Evolutionary conservation across 306 rosid genomes (phyloP).

Genomic region (Prunus mira): DNA sequence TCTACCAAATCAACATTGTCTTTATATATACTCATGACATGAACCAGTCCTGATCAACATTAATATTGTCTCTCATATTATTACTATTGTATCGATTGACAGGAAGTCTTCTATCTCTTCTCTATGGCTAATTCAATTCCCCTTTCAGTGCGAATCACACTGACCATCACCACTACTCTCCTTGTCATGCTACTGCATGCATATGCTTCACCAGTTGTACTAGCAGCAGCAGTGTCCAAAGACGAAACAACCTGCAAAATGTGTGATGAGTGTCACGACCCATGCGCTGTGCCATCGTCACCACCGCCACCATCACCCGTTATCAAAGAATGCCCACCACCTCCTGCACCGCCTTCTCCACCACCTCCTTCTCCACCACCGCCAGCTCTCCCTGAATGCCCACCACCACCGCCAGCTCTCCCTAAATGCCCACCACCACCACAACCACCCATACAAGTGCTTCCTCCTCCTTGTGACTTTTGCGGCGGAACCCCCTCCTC

Average conservation of each 20-base stretch:
- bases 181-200: background rate
- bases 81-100: background rate
- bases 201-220: background rate
- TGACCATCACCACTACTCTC: background rate
- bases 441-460: constrained; percentile 46
- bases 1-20: background rate
- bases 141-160: background rate
- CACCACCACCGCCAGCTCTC: constrained; percentile 18
- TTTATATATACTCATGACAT: background rate
- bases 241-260: constrained; percentile 17
- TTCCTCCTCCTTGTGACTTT: constrained; percentile 17
- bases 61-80: too few relatives aligned
- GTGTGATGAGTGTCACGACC: constrained; percentile 11
- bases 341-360: background rate
- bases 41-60: background rate
- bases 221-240: background rate
- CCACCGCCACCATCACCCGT: background rate
- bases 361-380: constrained; percentile 25
- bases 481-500: background rate
- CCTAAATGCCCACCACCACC: constrained; percentile 32
- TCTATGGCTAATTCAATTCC: background rate
- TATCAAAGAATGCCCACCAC: background rate
- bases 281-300: background rate
- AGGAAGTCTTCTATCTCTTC: background rate
- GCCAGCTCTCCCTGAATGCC: constrained; percentile 12